Base-by-base conservation (phyloP, 176 grass and related monocot genomes). In the Oryza glaberrima region DNA sequence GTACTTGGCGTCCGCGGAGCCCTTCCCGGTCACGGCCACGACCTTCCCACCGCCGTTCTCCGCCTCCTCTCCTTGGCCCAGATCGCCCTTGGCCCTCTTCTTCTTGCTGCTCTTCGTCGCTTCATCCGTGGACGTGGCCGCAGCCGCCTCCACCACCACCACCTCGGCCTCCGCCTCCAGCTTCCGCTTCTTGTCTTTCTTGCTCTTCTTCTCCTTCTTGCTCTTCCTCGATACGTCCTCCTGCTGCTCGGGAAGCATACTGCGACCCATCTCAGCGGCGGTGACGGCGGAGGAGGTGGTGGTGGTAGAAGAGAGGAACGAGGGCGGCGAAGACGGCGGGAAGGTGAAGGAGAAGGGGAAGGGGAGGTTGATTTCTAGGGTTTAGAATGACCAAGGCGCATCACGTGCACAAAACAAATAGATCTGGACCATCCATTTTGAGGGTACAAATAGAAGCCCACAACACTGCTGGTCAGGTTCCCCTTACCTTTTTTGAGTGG, bases 1-100 rank as follows among this genome's bases (percentile, higher is more conserved):
- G 76, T 95, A 98, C 77, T 94, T 98, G 64, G 73, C 19, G 69
- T 90, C 93, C 61, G 67, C 73, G 5, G 75, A 85, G 11, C 87
- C 85, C 65, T 88, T 95, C 48, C 96, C 96, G 11, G 91, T 88
- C 43, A 98, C 93, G 45, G 85, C 82, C 20, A 94, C 85, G 67
- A 69, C 28, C 35, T 81, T 82, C 43, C 69, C 76, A 14, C 44
- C 72, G 68, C 80, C 76, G 22, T 80, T 87, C 45, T 82, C 52
- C 52, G 52, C 52, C 52, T 56, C 52, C 47, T 63, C 67, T 83
- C 13, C 48, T 63, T 64, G 63, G 16, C n/a, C 69, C 2, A 74
- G 2, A 20, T 63, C 88, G 3, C 67, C 70, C 38, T 83, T 72
- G 11, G 3, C 63, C 47, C 47, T 88, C 60, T 81, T 80, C 30